Evolutionary conservation across 2,329 filamentous ascomycete genomes (phyloP).

Genomic region (Ophiostoma montium): DNA sequence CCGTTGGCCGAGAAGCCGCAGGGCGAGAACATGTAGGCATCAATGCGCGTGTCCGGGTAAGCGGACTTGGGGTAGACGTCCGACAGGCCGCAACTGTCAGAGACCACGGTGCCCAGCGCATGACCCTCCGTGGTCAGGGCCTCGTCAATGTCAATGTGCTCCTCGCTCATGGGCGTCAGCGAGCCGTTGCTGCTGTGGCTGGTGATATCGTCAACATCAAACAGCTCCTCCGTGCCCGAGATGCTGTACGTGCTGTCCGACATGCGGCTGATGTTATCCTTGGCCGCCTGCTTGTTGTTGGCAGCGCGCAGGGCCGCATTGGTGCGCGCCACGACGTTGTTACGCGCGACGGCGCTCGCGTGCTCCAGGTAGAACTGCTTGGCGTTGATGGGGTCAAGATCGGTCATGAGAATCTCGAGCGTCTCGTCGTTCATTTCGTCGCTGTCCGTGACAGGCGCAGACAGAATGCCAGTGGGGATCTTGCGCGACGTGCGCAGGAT

Average conservation of each 20-base stretch:
- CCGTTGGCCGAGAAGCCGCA: slow-evolving; percentile 97
- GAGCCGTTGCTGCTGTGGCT: slow-evolving; percentile 30
- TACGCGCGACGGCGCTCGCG: slow-evolving; percentile 82
- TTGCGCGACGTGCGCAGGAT: slow-evolving; percentile 25
- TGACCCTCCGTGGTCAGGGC: slow-evolving; percentile 87
- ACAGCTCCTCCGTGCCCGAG: slow-evolving; percentile 37
- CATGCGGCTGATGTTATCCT: slow-evolving; percentile 35
- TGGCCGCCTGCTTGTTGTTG: slow-evolving; percentile 11
- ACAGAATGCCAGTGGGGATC: slow-evolving; percentile 35
- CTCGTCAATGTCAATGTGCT: slow-evolving; percentile 37
- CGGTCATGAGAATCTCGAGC: slow-evolving; percentile 58
- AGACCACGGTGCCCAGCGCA: slow-evolving; percentile 81
- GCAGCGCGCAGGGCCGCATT: slow-evolving; percentile 37
- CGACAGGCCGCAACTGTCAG: slow-evolving; percentile 75
- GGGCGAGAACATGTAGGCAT: slow-evolving; percentile 90
- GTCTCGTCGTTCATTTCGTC: slow-evolving; percentile 57
- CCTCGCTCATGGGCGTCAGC: slow-evolving; percentile 42
- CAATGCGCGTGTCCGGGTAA: slow-evolving; percentile 86
- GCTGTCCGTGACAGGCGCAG: slow-evolving; percentile 21
- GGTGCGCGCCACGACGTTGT: slow-evolving; percentile 57
- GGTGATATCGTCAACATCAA: slow-evolving; percentile 68
- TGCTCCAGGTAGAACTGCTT: slow-evolving; percentile 55
- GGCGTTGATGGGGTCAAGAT: slow-evolving; percentile 52
- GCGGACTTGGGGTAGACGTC: slow-evolving; percentile 75
- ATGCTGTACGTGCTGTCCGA: slow-evolving; percentile 33